Conservation (phyloP, 106 monocot genomes). For the Apostasia shenzhenica region DNA sequence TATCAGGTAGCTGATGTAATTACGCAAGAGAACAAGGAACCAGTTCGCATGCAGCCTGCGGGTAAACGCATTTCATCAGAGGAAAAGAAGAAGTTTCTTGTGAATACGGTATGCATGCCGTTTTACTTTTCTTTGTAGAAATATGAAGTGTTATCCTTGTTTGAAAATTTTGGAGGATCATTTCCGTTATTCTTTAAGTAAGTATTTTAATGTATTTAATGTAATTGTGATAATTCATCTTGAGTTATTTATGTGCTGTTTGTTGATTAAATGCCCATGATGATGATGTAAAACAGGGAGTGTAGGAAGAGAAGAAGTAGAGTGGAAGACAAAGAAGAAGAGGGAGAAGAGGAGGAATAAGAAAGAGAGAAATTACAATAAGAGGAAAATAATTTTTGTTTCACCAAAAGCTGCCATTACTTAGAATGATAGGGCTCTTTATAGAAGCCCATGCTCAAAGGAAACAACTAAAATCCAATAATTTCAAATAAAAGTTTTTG, state of each 20-base stretch:
- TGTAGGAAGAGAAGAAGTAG: no score
- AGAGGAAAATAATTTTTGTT: no score
- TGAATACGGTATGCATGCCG: constrained; percentile 39
- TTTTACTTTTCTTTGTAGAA: not conserved
- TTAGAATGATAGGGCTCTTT: no score
- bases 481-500: no score
- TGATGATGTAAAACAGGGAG: not conserved
- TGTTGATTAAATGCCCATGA: not conserved
- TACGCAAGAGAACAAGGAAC: not conserved
- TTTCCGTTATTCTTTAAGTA: not conserved
- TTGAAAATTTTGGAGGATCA: no score
- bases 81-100: constrained; percentile 50
- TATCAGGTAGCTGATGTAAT: not conserved
- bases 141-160: not conserved
- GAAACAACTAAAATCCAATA: no score
- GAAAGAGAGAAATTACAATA: no score
- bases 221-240: not conserved
- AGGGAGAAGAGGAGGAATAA: no score
- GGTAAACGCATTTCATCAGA: constrained; percentile 29
- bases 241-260: not conserved
- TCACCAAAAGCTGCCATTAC: no score
- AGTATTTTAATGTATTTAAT: not conserved
- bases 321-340: no score
- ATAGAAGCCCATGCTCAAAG: no score
- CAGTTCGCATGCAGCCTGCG: constrained; percentile 8